Conservation (phyloP, 78 protist species). For the Bigelowiella natans region DNA sequence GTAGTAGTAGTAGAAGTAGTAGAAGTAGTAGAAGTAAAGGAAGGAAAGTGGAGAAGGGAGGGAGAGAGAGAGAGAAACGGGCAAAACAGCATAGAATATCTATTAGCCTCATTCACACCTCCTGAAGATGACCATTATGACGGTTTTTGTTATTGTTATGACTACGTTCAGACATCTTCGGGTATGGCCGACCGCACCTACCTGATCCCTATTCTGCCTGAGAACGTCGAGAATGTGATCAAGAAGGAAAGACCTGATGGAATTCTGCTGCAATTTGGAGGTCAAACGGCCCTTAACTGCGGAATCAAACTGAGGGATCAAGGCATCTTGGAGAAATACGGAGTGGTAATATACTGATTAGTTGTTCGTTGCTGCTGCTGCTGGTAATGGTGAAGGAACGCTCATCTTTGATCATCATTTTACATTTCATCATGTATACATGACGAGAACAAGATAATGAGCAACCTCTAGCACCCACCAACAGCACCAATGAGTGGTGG, state of each 20-base stretch:
- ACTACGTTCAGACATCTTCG: too few species aligned
- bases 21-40: neutral
- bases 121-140: too few species aligned
- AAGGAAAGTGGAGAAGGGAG: neutral
- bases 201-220: slow-evolving; percentile 84
- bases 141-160: too few species aligned
- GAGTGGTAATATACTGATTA: neutral
- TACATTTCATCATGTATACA: neutral
- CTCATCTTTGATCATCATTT: neutral
- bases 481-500: neutral
- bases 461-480: neutral
- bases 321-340: neutral
- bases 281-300: slow-evolving; percentile 94
- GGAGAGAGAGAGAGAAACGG: neutral
- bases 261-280: slow-evolving; percentile 83
- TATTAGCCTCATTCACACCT: too few species aligned
- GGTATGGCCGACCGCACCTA: slow-evolving; percentile 77
- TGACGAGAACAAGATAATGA: neutral
- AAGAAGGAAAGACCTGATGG: slow-evolving; percentile 82
- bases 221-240: slow-evolving; percentile 41
- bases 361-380: neutral
- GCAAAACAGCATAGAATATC: too few species aligned
- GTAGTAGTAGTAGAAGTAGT: neutral
- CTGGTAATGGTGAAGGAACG: slow-evolving; percentile 27
- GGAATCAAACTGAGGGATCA: slow-evolving; percentile 63